Conservation (phyloP, 2,329 filamentous ascomycete species). For the Cladorrhinum sp. region DNA sequence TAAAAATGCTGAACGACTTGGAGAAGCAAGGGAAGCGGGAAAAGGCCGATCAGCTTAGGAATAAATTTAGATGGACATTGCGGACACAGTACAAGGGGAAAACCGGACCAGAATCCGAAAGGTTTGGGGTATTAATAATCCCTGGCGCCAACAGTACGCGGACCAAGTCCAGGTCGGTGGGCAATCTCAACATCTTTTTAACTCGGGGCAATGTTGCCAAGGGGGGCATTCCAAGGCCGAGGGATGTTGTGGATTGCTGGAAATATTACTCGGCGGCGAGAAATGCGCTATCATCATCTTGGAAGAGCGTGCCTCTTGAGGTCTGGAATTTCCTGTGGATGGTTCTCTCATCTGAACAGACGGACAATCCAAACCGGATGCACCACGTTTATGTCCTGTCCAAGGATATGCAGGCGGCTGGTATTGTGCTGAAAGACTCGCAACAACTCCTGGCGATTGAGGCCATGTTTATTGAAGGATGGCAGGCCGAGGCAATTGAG, state of each 20-base stretch:
- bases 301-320: conserved; percentile 55
- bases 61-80: conserved; percentile 36
- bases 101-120: conserved; percentile 29
- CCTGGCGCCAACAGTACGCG: conserved; percentile 23
- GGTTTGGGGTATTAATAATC: conserved; percentile 24
- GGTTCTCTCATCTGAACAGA: conserved; percentile 51
- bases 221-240: conserved; percentile 31
- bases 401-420: conserved; percentile 62
- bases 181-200: conserved; percentile 31
- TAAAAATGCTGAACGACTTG: conserved; percentile 28
- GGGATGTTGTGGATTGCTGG: conserved; percentile 39
- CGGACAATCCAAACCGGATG: conserved; percentile 53
- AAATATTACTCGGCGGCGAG: conserved; percentile 49
- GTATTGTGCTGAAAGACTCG: conserved; percentile 49
- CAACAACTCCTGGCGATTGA: conserved; percentile 68
- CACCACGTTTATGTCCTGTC: conserved; percentile 59
- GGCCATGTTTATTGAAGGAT: conserved; percentile 62
- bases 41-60: conserved; percentile 31
- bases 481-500: conserved; percentile 56
- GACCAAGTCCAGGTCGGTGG: conserved; percentile 26
- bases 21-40: conserved; percentile 28
- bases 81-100: conserved; percentile 30
- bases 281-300: conserved; percentile 41
- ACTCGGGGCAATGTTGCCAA: conserved; percentile 35
- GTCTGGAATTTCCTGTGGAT: conserved; percentile 67